These are phyloP conservation scores for Pyrenochaeta sp. DNA, from an alignment of 2,329 filamentous ascomycete species.

Conservation along the genomic window DNA sequence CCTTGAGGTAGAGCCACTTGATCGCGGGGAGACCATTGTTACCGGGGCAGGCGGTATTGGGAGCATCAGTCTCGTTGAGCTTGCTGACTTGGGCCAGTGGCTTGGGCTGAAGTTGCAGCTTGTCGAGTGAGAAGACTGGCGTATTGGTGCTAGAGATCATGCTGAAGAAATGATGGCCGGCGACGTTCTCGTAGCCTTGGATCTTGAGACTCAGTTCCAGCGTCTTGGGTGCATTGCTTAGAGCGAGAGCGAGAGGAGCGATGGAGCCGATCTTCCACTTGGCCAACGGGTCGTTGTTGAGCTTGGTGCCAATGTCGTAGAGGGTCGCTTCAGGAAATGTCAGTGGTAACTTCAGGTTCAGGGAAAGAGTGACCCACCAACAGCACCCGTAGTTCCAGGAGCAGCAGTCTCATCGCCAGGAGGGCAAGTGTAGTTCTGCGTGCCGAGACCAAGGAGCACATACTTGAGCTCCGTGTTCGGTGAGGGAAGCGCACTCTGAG, in stretches of 20 bases:
- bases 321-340: conserved; percentile 38
- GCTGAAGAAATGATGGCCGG: conserved; percentile 75
- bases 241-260: conserved; percentile 44
- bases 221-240: conserved; percentile 25
- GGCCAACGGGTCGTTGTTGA: conserved; percentile 40
- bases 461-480: conserved; percentile 53
- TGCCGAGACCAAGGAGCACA: conserved; percentile 59
- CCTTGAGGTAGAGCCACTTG: conserved; percentile 57
- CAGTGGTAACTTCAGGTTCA: conserved; percentile 4
- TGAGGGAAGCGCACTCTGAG: conserved; percentile 39
- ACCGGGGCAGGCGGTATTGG: conserved; percentile 52
- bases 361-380: conserved; percentile 31
- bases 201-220: conserved; percentile 38
- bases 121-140: conserved; percentile 68
- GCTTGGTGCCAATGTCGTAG: conserved; percentile 46
- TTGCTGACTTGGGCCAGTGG: conserved; percentile 57
- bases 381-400: conserved; percentile 45
- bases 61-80: conserved; percentile 61
- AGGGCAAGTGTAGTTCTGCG: conserved; percentile 62
- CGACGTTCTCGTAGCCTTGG: conserved; percentile 49
- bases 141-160: conserved; percentile 35
- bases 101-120: conserved; percentile 51
- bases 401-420: conserved; percentile 30
- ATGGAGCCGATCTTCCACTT: conserved; percentile 44
- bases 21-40: conserved; percentile 50